phyloP scores from a whole-genome alignment of 257 asterid genomes.

The Solanum phureja region DNA sequence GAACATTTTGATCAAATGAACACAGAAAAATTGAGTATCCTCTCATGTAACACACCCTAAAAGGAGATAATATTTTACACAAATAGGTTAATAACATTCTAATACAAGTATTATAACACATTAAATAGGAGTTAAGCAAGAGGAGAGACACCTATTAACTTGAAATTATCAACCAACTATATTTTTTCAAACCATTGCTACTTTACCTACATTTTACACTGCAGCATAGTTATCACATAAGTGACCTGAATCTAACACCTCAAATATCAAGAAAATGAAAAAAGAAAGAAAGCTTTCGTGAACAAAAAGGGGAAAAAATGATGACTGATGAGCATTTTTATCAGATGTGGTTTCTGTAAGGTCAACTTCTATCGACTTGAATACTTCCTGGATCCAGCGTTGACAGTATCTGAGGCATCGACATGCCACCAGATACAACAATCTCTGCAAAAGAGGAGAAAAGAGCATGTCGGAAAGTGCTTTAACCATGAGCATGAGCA shows the following conservation, averaged over 20 bases:
- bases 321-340: not conserved
- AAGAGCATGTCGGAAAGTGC: not conserved
- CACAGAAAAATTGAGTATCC: not conserved
- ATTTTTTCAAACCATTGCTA: conserved; percentile 6
- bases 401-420: conserved; percentile 39
- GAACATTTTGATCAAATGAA: not conserved
- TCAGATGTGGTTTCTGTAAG: conserved; percentile 8
- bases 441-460: conserved; percentile 21
- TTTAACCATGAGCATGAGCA: not conserved
- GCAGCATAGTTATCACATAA: not conserved
- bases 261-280: not conserved
- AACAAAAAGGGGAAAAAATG: not conserved
- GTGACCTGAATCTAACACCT: conserved; percentile 3
- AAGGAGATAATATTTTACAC: not conserved
- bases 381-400: conserved; percentile 21
- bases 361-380: conserved; percentile 19
- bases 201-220: conserved; percentile 9
- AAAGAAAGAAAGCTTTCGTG: not conserved
- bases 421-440: conserved; percentile 49
- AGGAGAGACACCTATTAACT: not conserved
- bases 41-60: not conserved
- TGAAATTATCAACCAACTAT: not conserved
- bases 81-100: not conserved
- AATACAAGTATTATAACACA: not conserved
- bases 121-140: not conserved